Percentiles rank a stretch among this genome's conserved stretches.
Conservation (phyloP, 1,284 basidiomycete species). For the Ganoderma lingzhi region DNA sequence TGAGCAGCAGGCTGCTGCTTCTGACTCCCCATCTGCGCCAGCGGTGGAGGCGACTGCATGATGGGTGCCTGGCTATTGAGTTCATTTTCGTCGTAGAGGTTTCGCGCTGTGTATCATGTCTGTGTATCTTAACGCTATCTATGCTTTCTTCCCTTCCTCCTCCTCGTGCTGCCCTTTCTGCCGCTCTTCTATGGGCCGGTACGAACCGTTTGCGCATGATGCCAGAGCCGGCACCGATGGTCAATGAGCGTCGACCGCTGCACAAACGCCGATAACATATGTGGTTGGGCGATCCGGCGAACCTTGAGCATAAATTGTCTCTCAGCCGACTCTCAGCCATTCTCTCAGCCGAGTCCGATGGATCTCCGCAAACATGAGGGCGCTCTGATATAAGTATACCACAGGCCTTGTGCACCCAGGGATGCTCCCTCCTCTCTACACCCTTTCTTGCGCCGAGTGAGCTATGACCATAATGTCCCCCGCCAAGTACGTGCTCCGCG, state of each 20-base stretch:
- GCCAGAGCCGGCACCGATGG: constrained; percentile 1
- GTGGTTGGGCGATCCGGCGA: constrained; percentile 12
- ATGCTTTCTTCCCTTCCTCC: constrained; percentile 19
- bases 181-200: not conserved
- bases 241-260: not conserved
- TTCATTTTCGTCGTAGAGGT: constrained; percentile 1
- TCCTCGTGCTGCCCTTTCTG: not conserved
- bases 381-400: constrained; percentile 21
- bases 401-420: not conserved
- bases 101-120: constrained; percentile 1
- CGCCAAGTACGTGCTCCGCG: constrained; percentile 15
- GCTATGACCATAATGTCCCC: constrained; percentile 17
- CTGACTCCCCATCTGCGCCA: constrained; percentile 9
- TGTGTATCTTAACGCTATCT: constrained; percentile 17
- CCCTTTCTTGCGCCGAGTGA: constrained; percentile 9
- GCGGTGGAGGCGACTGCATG: constrained; percentile 27
- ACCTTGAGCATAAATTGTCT: constrained; percentile 23
- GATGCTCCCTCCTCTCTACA: constrained; percentile 13
- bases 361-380: constrained; percentile 29
- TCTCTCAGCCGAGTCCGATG: constrained; percentile 27
- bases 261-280: not conserved
- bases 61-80: constrained; percentile 6
- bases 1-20: constrained; percentile 16
- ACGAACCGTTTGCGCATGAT: not conserved
- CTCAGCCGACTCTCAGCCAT: constrained; percentile 31